A percentile compares a stretch with the other conserved stretches of the same genome.
These are phyloP conservation scores for Nephelium lappaceum DNA, from an alignment of 345 rosid genomes.

Conservation along the genomic window DNA sequence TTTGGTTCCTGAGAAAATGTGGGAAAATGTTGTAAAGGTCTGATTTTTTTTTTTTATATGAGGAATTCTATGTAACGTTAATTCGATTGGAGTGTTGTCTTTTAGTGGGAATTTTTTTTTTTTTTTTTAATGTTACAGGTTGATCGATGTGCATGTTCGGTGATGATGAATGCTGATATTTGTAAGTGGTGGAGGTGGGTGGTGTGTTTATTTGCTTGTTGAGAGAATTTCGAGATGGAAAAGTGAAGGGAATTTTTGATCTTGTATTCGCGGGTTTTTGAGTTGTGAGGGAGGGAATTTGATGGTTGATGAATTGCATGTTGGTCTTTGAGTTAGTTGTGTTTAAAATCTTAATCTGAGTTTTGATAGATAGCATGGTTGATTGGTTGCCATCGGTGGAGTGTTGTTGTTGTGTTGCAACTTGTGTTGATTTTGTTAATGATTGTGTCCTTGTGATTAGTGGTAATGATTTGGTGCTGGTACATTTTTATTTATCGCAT, in stretches of 20 bases:
- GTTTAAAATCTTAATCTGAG: background rate
- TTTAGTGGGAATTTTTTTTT: too few species aligned
- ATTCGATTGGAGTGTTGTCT: too few species aligned
- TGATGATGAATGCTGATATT: background rate
- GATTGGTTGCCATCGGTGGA: background rate
- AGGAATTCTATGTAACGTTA: too few species aligned
- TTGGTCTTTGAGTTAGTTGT: background rate
- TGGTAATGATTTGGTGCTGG: background rate
- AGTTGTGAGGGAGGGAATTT: background rate
- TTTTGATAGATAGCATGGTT: background rate
- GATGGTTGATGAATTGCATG: too few species aligned
- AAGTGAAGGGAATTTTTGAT: background rate
- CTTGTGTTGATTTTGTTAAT: background rate
- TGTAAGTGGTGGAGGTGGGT: background rate
- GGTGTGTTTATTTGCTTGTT: background rate
- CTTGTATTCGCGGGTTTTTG: background rate
- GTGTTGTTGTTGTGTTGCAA: background rate
- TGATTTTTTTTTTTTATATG: too few species aligned
- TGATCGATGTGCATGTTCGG: too few species aligned
- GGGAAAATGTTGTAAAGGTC: background rate
- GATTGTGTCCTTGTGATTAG: background rate
- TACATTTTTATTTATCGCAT: background rate
- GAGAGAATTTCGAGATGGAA: background rate
- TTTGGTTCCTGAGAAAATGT: slow-evolving; percentile 9
- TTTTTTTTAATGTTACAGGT: too few species aligned